Evolutionary conservation across 345 rosid species (phyloP), one percentile per base, ranked within the genome.

Genomic region (Lumnitzera littorea): DNA sequence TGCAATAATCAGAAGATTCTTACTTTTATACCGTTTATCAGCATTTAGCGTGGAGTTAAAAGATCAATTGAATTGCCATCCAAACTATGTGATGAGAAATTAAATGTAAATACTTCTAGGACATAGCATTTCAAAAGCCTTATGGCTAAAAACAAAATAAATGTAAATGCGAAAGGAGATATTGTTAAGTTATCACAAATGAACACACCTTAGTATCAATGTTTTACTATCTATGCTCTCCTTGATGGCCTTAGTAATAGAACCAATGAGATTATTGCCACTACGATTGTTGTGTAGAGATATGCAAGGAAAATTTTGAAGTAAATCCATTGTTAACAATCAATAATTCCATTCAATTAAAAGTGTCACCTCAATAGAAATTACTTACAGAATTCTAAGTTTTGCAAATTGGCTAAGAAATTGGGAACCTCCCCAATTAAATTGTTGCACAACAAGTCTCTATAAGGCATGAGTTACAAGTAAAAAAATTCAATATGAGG

Each of bases 361-460:
- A 27, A 41, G 15, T 8, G 23, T 15, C 46, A 25, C 25, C 43
- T 36, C 5, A 5, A 12, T 17, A 5, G 27, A 49, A 64, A 50
- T 13, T 50, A 80, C 90, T 80, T 61, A 85, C 88, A 88, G 60
- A 66, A 63, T 9, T 47, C 23, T 82, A 88, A 65, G 48, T 25
- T 50, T 13, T 58, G 15, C 74, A 83, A 46, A 17, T 65, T 48
- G 6, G n/a, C n/a, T n/a, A n/a, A n/a, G n/a, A n/a, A n/a, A n/a
- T n/a, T n/a, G n/a, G n/a, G n/a, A n/a, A n/a, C 60, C 0, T 59
- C 13, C 57, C 91, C 91, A 25, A 64, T 62, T 60, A 88, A 65
- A 56, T 29, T 70, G 58, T 79, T 85, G 48, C 70, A 67, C 3
- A 90, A 88, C 46, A 85, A 70, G 64, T 85, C 91, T 75, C 96